Base-by-base conservation (phyloP, 257 asterid species). In the Misopates orontium region DNA sequence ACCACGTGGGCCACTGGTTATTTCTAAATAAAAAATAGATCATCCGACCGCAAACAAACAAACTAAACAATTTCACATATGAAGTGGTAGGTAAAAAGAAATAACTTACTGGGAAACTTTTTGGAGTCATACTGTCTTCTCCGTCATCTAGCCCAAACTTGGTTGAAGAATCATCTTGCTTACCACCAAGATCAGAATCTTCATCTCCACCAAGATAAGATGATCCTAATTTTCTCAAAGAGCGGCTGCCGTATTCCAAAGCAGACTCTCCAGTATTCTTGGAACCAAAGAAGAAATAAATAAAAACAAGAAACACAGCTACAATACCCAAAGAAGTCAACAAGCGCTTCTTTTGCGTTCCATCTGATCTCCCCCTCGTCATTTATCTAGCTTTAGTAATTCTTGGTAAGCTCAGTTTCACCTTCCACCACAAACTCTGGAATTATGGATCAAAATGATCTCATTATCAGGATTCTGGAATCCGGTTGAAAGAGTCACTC, bases 191-290 rank as follows among this genome's bases (percentile, higher is more conserved):
- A 68, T 87, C 95, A 63, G 87, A 60, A 71, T 88, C 95, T 71
- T 91, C 98, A 76, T 88, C 96, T 59, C 91, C 95, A 47, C 94
- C 83, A 78, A 91, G 75, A 78, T 91, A 88, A 44, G 98, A 85
- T 56, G 96, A 80, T 23, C 98, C 98, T 17, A 91, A 74, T 71
- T 81, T 91, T 77, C 87, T 87, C 86, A 91, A 79, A 73, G 69
- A 67, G 19, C 91, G 80, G 82, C 95, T 91, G 44, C 98, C 96
- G 65, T 91, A 88, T 80, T 86, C 92, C 24, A 91, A 65, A 58
- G 96, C 95, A 70, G 98, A 80, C 83, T 86, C 96, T 39, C 95
- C 95, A n/a, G 79, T 66, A 64, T 78, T 79, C 75, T 88, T 86
- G 22, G 94, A 84, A 76, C 96, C 92, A 74, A 77, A 85, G 72